Conservation (phyloP, 176 grass and related monocot species). For the Chrysopogon serrulatus region DNA sequence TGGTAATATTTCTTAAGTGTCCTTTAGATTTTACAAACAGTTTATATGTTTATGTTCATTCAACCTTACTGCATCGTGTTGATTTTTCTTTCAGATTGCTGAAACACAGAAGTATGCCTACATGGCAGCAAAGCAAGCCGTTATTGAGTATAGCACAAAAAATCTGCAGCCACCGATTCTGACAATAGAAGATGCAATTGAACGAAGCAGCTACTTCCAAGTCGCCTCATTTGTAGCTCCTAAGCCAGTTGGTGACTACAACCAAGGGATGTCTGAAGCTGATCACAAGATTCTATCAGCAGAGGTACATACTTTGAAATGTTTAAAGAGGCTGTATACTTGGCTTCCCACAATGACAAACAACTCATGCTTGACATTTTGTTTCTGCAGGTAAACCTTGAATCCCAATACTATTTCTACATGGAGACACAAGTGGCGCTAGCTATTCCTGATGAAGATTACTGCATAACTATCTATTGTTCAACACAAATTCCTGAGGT, state of each 20-base stretch:
- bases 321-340: neutral
- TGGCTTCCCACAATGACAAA: neutral
- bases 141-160: constrained; percentile 57
- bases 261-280: constrained; percentile 74
- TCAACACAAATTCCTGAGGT: constrained; percentile 49
- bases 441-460: constrained; percentile 79
- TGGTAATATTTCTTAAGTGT: constrained; percentile 48
- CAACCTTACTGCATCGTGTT: neutral
- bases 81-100: too few species aligned
- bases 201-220: constrained; percentile 59
- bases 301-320: constrained; percentile 31
- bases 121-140: too few species aligned
- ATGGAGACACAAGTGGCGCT: constrained; percentile 69
- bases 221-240: constrained; percentile 35
- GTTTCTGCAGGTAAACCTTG: constrained; percentile 62
- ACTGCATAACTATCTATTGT: constrained; percentile 60
- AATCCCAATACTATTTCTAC: constrained; percentile 81
- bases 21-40: neutral
- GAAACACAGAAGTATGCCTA: too few species aligned
- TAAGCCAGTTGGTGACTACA: constrained; percentile 56
- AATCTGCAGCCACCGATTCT: constrained; percentile 67
- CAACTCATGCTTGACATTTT: neutral
- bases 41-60: neutral
- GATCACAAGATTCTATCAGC: constrained; percentile 71
- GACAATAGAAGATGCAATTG: constrained; percentile 64